phyloP scores from a whole-genome alignment of 805 yeast genomes.

The Cyberlindnera mrakii region DNA sequence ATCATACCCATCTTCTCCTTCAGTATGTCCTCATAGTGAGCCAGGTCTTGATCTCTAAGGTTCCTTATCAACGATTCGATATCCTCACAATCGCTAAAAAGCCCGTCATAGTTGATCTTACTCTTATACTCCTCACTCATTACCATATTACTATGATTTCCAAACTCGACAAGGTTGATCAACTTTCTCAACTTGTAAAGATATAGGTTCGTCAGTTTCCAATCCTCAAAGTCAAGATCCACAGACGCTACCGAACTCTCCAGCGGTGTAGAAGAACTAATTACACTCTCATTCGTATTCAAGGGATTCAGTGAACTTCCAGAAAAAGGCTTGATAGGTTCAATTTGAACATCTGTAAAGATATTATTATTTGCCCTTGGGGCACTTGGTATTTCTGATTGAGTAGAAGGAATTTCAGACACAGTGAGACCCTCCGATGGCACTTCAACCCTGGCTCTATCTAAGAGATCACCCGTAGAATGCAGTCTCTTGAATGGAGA shows the following conservation, averaged over 20 bases:
- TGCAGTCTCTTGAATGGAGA: slow-evolving; percentile 19
- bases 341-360: slow-evolving; percentile 18
- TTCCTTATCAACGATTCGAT: slow-evolving; percentile 2
- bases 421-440: background rate
- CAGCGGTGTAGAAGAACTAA: background rate
- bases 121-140: slow-evolving; percentile 9
- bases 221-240: slow-evolving; percentile 7
- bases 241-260: slow-evolving; percentile 1
- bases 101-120: slow-evolving; percentile 5
- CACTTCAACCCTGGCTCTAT: background rate
- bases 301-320: no score
- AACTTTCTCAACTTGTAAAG: slow-evolving; percentile 3
- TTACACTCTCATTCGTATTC: no score
- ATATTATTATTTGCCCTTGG: slow-evolving; percentile 1
- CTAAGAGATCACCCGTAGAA: background rate
- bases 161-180: slow-evolving; percentile 9
- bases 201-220: background rate
- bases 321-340: slow-evolving; percentile 12
- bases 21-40: slow-evolving; percentile 7
- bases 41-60: slow-evolving; percentile 5
- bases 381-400: background rate
- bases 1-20: slow-evolving; percentile 18
- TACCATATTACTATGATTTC: slow-evolving; percentile 19
- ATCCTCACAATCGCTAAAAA: slow-evolving; percentile 6
- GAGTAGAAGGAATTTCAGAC: background rate